Base-by-base conservation (phyloP, 73 alveolate genomes). In the Paramecium sonneborni region DNA sequence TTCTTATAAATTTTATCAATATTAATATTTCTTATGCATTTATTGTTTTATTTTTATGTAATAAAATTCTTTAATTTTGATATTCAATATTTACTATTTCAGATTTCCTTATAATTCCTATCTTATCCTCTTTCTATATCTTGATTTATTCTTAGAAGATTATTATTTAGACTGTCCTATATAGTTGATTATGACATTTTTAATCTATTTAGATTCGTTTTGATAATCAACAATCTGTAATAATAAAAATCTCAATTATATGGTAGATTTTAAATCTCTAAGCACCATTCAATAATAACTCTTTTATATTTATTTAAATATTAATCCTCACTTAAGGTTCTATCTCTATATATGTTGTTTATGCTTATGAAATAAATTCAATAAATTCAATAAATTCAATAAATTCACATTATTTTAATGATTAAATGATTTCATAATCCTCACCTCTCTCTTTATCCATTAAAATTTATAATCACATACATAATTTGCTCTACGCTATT, bases 191-290 rank as follows among this genome's bases (percentile, higher is more conserved):
- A 94, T 93, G 87, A 56, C 92, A 89, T 92, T 20, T 43, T n/a
- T 58, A 70, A 35, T 70, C 92, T 28, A 57, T 21, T 35, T 88
- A 76, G 3, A 88, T 21, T 37, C 68, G 89, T 86, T 86, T 86
- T 20, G 95, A 89, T 39, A 92, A 92, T 39, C 95, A 94, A 48
- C 88, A 92, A 67, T 92, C 95, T n/a, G 93, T 89, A 14, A 92
- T 79, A 58, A 88, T 92, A 38, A 88, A 88, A 0, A 88, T 55
- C 6, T 62, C 90, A 70, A n/a, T 88, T 85, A 1, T 88, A 70
- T 21, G 41, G 85, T 18, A 88, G 43, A 23, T 28, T 88, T 88
- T 38, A 88, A 43, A 48, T 88, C 94, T 28, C 94, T 76, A 41
- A 70, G 94, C 23, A 88, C 94, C 94, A 24, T 70, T 68, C 67